Conservation (phyloP, 2,329 filamentous ascomycete species). For the Beauveria bassiana region DNA sequence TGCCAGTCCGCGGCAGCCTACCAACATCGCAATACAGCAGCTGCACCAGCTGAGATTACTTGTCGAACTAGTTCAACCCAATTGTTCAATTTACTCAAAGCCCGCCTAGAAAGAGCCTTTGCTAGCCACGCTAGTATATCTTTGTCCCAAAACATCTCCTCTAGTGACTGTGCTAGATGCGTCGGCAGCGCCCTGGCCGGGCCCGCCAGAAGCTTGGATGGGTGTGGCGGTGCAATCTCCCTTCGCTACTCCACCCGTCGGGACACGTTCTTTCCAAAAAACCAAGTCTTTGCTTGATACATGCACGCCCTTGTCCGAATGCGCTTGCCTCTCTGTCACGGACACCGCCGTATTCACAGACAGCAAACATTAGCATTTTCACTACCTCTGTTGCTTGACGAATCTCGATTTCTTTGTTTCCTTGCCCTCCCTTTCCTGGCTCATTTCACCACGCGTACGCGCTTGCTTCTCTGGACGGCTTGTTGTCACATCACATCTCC, state of each 20-base stretch:
- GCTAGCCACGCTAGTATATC: background rate
- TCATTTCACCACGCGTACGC: background rate
- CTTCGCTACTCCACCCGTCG: no score
- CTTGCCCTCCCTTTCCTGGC: background rate
- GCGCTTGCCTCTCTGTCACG: background rate
- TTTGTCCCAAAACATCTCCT: background rate
- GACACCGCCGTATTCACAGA: no score
- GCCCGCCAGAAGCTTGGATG: background rate
- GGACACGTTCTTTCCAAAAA: background rate
- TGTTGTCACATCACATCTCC: background rate
- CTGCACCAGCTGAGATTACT: background rate
- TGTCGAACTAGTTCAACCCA: background rate
- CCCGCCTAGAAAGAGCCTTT: background rate
- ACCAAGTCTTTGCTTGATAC: background rate
- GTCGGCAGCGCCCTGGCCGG: background rate
- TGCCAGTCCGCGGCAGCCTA: background rate
- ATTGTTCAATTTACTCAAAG: no score
- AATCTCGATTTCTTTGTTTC: background rate
- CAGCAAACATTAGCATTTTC: background rate
- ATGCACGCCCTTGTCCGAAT: background rate
- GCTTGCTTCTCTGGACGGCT: background rate
- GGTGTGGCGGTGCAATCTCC: constrained; percentile 3
- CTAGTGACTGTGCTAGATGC: background rate
- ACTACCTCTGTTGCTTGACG: background rate
- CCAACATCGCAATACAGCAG: background rate